These are phyloP conservation scores for Durotheca rogersii DNA, from an alignment of 495 filamentous ascomycete genomes.

Conservation along the genomic window DNA sequence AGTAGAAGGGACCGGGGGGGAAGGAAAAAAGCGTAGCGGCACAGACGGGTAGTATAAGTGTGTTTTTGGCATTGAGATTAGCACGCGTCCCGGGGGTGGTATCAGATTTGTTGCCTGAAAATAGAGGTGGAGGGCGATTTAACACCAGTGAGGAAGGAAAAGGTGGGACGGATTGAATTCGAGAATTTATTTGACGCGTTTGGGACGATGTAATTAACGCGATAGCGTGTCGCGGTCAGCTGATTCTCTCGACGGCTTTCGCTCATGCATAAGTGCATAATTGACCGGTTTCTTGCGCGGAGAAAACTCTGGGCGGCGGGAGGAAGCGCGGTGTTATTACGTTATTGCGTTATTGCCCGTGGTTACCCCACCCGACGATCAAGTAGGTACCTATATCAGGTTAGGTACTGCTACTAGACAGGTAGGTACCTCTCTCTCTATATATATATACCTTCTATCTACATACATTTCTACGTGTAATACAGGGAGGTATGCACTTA, in stretches of 20 bases:
- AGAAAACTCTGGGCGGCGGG: too few species aligned
- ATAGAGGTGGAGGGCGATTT: slow-evolving; percentile 1
- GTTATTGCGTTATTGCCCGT: too few species aligned
- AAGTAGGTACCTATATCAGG: too few species aligned
- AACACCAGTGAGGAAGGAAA: slow-evolving; percentile 10
- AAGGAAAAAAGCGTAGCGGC: neutral
- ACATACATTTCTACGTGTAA: too few species aligned
- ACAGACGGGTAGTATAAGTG: neutral
- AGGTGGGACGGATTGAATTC: slow-evolving; percentile 28
- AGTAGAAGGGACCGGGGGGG: neutral
- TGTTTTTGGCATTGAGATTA: neutral
- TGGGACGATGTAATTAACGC: slow-evolving; percentile 26
- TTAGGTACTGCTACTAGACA: too few species aligned
- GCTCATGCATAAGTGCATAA: too few species aligned
- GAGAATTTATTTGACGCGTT: slow-evolving; percentile 23
- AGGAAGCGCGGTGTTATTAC: too few species aligned
- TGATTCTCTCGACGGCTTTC: too few species aligned
- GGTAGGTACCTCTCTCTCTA: too few species aligned
- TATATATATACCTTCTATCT: too few species aligned
- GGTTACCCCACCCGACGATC: too few species aligned
- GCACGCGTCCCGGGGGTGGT: neutral
- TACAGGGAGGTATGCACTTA: too few species aligned
- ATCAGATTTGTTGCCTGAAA: slow-evolving; percentile 5
- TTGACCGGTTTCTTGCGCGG: neutral
- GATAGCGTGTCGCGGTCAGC: slow-evolving; percentile 27